phyloP scores from a whole-genome alignment of 495 filamentous ascomycete species.

The Hypoxylon subgilvum region DNA sequence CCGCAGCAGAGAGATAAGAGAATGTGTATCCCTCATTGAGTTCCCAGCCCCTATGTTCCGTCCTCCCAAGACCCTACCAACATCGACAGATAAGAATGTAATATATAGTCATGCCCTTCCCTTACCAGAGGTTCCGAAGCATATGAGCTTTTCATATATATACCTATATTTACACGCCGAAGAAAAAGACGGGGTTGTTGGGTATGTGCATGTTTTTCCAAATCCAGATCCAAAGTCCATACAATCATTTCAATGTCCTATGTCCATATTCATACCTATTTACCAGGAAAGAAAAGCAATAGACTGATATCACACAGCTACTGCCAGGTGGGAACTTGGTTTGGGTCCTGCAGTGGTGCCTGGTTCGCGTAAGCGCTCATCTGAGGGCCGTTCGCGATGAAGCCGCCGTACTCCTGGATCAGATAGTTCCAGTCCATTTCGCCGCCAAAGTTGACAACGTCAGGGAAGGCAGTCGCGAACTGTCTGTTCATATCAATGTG shows the following conservation, averaged over 20 bases:
- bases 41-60: too few relatives aligned
- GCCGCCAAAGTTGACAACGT: conserved; percentile 46
- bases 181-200: too few relatives aligned
- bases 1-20: too few relatives aligned
- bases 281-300: background rate
- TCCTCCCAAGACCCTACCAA: too few relatives aligned
- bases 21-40: too few relatives aligned
- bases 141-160: conserved; percentile 4
- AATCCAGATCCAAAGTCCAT: conserved; percentile 2
- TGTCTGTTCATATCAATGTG: conserved; percentile 37
- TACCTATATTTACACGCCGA: conserved; percentile 12
- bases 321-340: conserved; percentile 23
- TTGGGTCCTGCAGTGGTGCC: conserved; percentile 22
- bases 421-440: conserved; percentile 56
- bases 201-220: conserved; percentile 11
- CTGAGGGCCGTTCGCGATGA: conserved; percentile 31
- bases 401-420: conserved; percentile 50
- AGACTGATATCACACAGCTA: conserved; percentile 13
- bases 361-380: conserved; percentile 34
- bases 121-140: background rate
- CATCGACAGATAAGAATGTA: too few relatives aligned
- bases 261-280: background rate
- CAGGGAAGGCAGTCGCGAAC: conserved; percentile 42
- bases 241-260: background rate
- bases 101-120: too few relatives aligned